These are phyloP conservation scores for Epicoccum sorghinum DNA, from an alignment of 2,329 filamentous ascomycete genomes.

Conservation along the genomic window DNA sequence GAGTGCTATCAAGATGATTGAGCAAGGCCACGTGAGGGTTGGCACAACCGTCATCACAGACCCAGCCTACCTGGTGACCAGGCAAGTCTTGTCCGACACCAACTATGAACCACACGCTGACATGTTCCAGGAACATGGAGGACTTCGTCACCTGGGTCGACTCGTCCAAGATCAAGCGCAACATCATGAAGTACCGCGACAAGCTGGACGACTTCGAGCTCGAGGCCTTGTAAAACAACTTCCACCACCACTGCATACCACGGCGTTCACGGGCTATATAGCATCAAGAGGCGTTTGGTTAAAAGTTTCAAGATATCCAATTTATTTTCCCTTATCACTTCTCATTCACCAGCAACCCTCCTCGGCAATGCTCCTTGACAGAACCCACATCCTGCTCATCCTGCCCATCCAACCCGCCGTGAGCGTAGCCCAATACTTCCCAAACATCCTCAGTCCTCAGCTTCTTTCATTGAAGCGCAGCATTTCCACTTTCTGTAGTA, in stretches of 20 bases:
- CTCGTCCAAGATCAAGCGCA: slow-evolving; percentile 95
- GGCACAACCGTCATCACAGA: slow-evolving; percentile 91
- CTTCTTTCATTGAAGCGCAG: not conserved
- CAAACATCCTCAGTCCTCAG: not conserved
- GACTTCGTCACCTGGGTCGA: slow-evolving; percentile 97
- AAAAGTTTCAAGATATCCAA: slow-evolving; percentile 22
- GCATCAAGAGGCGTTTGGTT: slow-evolving; percentile 28
- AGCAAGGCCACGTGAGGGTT: slow-evolving; percentile 91
- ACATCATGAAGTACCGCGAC: slow-evolving; percentile 92
- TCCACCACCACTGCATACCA: slow-evolving; percentile 10
- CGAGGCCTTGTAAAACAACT: slow-evolving; percentile 31
- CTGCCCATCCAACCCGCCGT: too few species aligned
- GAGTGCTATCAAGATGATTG: slow-evolving; percentile 80
- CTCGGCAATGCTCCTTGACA: too few species aligned
- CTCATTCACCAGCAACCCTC: too few species aligned
- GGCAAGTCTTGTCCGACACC: slow-evolving; percentile 30
- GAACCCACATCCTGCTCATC: too few species aligned
- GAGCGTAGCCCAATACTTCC: too few species aligned
- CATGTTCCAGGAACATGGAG: slow-evolving; percentile 71
- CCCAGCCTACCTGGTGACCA: slow-evolving; percentile 84
- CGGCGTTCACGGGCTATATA: slow-evolving; percentile 26
- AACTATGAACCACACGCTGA: slow-evolving; percentile 3
- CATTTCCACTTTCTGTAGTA: too few species aligned
- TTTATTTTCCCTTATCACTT: not conserved
- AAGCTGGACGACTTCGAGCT: slow-evolving; percentile 96